Conservation (phyloP, 345 rosid genomes). For the Syzygium jambos region DNA sequence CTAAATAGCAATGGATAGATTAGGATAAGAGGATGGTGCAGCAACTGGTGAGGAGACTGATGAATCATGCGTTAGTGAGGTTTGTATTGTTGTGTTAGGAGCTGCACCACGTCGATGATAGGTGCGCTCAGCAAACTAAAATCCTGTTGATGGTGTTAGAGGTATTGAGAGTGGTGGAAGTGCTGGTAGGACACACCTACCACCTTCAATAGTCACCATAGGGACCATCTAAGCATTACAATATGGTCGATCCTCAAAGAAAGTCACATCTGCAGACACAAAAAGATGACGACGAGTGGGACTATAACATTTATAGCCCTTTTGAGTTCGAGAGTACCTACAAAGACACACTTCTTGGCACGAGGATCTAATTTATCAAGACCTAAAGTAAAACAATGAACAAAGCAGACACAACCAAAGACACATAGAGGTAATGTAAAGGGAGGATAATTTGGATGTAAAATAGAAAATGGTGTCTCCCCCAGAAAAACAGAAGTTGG, state of each 20-base stretch:
- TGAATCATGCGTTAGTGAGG: no score
- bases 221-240: not conserved
- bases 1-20: no score
- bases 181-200: no score
- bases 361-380: not conserved
- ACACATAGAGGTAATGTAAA: not conserved
- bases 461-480: not conserved
- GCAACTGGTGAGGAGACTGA: no score
- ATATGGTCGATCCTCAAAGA: not conserved
- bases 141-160: no score
- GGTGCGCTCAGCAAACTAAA: no score
- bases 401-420: not conserved
- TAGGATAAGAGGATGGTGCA: no score
- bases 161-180: no score
- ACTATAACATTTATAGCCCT: not conserved
- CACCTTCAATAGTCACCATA: not conserved
- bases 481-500: fast-evolving
- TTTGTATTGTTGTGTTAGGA: no score
- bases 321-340: not conserved
- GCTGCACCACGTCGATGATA: no score
- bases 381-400: not conserved
- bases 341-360: not conserved
- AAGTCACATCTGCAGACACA: not conserved
- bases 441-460: not conserved
- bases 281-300: not conserved